Base-by-base conservation (phyloP, 202 grass and related monocot genomes). In the Alloteropsis angusta region DNA sequence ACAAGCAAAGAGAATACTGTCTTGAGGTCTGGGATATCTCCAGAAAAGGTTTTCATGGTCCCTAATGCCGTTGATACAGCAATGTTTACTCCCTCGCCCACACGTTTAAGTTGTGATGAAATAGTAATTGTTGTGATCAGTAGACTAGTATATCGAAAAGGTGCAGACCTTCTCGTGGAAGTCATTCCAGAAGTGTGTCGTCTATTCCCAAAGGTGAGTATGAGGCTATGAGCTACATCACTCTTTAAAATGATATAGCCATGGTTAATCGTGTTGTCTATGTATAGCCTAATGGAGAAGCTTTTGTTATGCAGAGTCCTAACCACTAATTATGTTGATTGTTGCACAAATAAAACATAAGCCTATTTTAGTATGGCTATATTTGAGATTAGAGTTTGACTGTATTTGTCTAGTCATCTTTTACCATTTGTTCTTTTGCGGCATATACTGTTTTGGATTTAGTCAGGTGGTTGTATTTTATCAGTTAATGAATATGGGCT, bases 1-100 rank as follows among this genome's bases (percentile, higher is more conserved):
- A 97, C 94, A 74, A 97, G 94, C 70, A 97, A 97, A 80, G 94
- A 97, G 80, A 97, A 97, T 75, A 97, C 94, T 47, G 94, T 97
- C 39, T 81, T 97, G 74, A 83, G 94, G 53, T 97, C 91, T 30
- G 94, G 91, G 81, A 97, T 97, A 86, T 72, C 80, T 80, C 91
- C 91, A 9, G 83, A 92, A 26, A 93, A 82, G 19, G 91, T 97
- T 77, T 93, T 97, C 74, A 88, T 97, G 83, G 84, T 97, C 67
- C 94, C 94, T 72, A 97, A 93, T 88, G 94, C 94, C 8, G 94
- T 97, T 78, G 94, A 97, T 86, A 97, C 94, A 45, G 87, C 91
- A 84, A 90, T 93, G 94, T 97, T 97, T 85, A 97, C 82, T 61
- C 94, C 88, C 23, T 76, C 88, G 3, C 69, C 86, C 41, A 59